phyloP scores from a whole-genome alignment of 2,329 filamentous ascomycete species.

The Colletotrichum viniferum region DNA sequence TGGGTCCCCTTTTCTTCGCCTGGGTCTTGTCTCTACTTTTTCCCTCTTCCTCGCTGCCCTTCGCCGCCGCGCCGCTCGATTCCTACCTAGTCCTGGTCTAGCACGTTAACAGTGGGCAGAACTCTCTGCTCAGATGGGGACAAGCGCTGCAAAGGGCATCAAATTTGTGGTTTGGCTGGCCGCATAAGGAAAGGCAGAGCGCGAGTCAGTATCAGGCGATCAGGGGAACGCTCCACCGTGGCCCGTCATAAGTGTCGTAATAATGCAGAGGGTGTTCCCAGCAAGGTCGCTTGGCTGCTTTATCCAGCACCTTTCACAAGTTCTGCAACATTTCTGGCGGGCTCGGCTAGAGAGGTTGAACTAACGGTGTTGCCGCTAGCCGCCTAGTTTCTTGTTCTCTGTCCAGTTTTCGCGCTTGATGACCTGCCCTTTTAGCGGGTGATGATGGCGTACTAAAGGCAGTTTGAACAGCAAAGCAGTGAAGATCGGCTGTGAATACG shows the following conservation, averaged over 20 bases:
- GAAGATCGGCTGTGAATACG: background rate
- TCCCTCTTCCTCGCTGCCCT: background rate
- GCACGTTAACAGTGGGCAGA: background rate
- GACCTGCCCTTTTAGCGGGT: background rate
- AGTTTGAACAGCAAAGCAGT: background rate
- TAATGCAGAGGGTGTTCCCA: background rate
- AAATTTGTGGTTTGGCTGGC: background rate
- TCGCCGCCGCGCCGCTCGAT: background rate
- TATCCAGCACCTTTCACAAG: too few relatives aligned
- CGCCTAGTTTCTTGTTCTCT: background rate
- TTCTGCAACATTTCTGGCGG: background rate
- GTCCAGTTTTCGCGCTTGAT: background rate
- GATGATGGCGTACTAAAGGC: background rate
- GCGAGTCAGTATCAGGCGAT: slow-evolving; percentile 13
- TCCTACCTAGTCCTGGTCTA: background rate
- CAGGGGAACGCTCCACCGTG: slow-evolving; percentile 11
- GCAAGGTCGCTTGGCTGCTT: background rate
- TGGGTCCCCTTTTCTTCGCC: background rate
- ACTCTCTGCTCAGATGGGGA: background rate
- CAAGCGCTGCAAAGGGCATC: background rate
- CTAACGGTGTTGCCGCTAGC: background rate
- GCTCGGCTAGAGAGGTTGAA: background rate
- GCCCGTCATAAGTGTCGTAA: slow-evolving; percentile 14
- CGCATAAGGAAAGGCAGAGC: background rate
- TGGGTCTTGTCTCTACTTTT: background rate